Conservation (phyloP, 2,329 filamentous ascomycete species). For the Diaporthe caulivora region DNA sequence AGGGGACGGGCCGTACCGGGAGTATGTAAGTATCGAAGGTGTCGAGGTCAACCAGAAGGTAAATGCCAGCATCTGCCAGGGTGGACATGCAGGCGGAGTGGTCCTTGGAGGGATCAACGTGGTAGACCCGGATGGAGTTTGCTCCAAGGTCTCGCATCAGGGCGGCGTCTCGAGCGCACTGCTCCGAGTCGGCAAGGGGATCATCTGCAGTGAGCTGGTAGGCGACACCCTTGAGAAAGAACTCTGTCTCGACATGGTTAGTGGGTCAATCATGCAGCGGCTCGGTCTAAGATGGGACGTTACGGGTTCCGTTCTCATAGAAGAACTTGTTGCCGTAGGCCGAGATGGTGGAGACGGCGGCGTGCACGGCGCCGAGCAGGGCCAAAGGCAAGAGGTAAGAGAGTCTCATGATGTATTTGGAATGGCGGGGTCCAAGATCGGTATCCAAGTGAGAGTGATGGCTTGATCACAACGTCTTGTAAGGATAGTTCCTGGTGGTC, state of each 20-base stretch:
- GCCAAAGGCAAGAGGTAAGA: slow-evolving; percentile 48
- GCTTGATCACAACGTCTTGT: slow-evolving; percentile 5
- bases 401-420: slow-evolving; percentile 52
- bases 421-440: slow-evolving; percentile 9
- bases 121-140: slow-evolving; percentile 90
- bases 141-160: slow-evolving; percentile 85
- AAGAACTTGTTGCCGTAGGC: slow-evolving; percentile 87
- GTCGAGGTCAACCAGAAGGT: slow-evolving; percentile 86
- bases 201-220: slow-evolving; percentile 76
- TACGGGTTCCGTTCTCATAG: slow-evolving; percentile 76
- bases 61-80: slow-evolving; percentile 85
- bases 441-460: slow-evolving; percentile 33
- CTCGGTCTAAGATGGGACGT: slow-evolving; percentile 77
- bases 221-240: slow-evolving; percentile 68
- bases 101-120: slow-evolving; percentile 78
- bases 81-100: slow-evolving; percentile 86
- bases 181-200: slow-evolving; percentile 79
- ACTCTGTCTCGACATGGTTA: slow-evolving; percentile 50
- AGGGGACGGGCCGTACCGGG: slow-evolving; percentile 56
- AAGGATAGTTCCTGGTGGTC: slow-evolving; percentile 27
- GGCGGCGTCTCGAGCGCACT: slow-evolving; percentile 80
- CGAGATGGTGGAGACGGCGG: slow-evolving; percentile 60
- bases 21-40: slow-evolving; percentile 78
- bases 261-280: slow-evolving; percentile 8
- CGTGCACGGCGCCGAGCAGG: slow-evolving; percentile 50